Evolutionary conservation across 2,329 filamentous ascomycete species (phyloP).

Genomic region (Neophaeococcomyces aloes): DNA sequence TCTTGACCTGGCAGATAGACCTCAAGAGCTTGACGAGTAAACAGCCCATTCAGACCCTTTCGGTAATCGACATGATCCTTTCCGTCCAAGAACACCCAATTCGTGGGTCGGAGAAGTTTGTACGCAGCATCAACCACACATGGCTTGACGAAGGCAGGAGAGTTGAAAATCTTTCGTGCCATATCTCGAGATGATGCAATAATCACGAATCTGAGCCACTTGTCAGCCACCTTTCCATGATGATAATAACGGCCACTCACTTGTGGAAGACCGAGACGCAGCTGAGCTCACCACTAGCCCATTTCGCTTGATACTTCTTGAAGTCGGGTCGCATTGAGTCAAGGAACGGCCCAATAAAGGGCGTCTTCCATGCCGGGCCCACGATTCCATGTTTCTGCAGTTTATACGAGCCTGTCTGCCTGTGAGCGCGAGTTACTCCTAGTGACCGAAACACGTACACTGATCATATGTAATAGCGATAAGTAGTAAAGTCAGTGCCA

Average conservation of each 20-base stretch:
- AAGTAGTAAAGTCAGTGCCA: conserved; percentile 59
- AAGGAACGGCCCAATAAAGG: conserved; percentile 91
- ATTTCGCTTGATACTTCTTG: conserved; percentile 82
- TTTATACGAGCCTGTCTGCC: conserved; percentile 57
- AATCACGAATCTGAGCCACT: conserved; percentile 69
- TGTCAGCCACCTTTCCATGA: neutral
- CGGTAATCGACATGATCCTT: conserved; percentile 93
- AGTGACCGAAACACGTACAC: conserved; percentile 50
- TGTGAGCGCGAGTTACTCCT: conserved; percentile 12
- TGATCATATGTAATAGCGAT: conserved; percentile 78
- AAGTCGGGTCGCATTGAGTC: conserved; percentile 88
- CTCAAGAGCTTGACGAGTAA: conserved; percentile 81
- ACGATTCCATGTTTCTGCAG: conserved; percentile 64
- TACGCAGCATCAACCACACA: conserved; percentile 90
- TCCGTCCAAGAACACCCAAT: conserved; percentile 97
- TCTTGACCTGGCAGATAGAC: conserved; percentile 86
- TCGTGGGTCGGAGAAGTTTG: conserved; percentile 82
- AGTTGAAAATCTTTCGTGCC: conserved; percentile 94
- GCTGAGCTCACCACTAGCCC: conserved; percentile 80
- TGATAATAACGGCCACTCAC: conserved; percentile 41
- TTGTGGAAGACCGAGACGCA: conserved; percentile 99
- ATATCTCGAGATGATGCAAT: conserved; percentile 92
- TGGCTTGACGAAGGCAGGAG: conserved; percentile 80
- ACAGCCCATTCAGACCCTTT: conserved; percentile 88
- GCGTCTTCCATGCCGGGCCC: conserved; percentile 64